Evolutionary conservation across 495 filamentous ascomycete species (phyloP).

Genomic region (Letharia lupina): DNA sequence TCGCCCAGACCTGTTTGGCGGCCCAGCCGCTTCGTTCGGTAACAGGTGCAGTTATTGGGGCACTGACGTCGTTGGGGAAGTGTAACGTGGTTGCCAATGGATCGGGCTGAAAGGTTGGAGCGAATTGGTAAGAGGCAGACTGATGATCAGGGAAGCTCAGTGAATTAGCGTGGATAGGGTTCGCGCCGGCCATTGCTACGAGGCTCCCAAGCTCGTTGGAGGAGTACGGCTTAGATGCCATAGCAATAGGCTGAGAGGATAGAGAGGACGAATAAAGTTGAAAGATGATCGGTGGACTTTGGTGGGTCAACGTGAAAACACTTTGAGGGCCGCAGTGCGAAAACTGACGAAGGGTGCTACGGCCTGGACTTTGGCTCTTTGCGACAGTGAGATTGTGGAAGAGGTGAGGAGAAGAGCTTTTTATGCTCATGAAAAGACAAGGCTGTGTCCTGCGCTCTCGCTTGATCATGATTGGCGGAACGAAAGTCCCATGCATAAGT

Average conservation of each 20-base stretch:
- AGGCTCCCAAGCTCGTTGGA: background rate
- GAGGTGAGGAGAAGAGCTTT: background rate
- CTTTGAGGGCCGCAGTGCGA: background rate
- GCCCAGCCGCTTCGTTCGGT: background rate
- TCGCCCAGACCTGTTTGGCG: slow-evolving; percentile 1
- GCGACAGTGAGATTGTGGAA: background rate
- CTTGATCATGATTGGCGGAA: background rate
- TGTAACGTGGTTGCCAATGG: background rate
- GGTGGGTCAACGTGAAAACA: background rate
- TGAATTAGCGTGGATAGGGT: background rate
- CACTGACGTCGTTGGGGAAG: background rate
- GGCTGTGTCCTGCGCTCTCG: background rate
- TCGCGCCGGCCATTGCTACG: background rate
- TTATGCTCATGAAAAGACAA: background rate
- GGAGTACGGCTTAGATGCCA: no score
- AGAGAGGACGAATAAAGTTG: background rate
- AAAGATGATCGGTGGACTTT: background rate
- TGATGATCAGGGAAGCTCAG: background rate
- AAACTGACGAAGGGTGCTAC: background rate
- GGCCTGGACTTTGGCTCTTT: background rate
- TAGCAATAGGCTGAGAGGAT: background rate
- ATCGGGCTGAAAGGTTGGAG: background rate
- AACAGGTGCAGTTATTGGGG: background rate
- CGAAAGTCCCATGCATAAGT: slow-evolving; percentile 13
- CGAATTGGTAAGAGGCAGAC: background rate